Conservation (phyloP, 2,329 filamentous ascomycete species). For the Verticillium zaregamsianum region DNA sequence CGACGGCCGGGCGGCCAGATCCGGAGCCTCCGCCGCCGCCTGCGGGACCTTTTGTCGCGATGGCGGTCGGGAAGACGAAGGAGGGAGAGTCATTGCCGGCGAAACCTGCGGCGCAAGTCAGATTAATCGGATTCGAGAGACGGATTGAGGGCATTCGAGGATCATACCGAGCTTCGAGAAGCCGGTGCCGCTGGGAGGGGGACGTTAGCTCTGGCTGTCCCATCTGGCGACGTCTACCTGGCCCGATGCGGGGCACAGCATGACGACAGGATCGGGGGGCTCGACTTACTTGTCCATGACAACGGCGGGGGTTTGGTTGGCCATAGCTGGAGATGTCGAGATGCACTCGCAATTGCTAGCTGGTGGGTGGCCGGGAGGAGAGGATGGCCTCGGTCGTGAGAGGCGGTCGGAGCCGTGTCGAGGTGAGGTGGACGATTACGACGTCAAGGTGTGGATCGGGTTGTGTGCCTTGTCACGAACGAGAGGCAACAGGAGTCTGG, state of each 20-base stretch:
- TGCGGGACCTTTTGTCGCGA: slow-evolving; percentile 83
- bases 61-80: slow-evolving; percentile 98
- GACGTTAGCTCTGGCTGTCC: slow-evolving; percentile 11
- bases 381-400: background rate
- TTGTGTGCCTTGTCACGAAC: slow-evolving; percentile 1
- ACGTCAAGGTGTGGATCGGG: slow-evolving; percentile 12
- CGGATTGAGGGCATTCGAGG: slow-evolving; percentile 7
- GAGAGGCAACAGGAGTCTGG: background rate
- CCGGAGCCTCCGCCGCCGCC: slow-evolving; percentile 71
- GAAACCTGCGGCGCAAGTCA: slow-evolving; percentile 61
- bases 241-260: slow-evolving; percentile 22
- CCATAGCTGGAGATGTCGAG: slow-evolving; percentile 55
- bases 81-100: slow-evolving; percentile 98
- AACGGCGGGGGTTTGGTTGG: slow-evolving; percentile 99
- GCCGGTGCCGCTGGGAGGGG: slow-evolving; percentile 79
- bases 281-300: slow-evolving; percentile 99
- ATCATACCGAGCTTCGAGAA: slow-evolving; percentile 94
- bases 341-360: slow-evolving; percentile 4
- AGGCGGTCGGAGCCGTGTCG: background rate
- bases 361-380: background rate
- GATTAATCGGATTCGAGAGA: slow-evolving; percentile 14
- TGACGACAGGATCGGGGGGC: slow-evolving; percentile 19
- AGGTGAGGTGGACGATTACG: slow-evolving; percentile 13
- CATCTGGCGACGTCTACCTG: slow-evolving; percentile 11
- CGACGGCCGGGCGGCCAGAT: slow-evolving; percentile 83